These are phyloP conservation scores for Tylopilus sp. DNA, from an alignment of 1,284 basidiomycete genomes.

Conservation along the genomic window DNA sequence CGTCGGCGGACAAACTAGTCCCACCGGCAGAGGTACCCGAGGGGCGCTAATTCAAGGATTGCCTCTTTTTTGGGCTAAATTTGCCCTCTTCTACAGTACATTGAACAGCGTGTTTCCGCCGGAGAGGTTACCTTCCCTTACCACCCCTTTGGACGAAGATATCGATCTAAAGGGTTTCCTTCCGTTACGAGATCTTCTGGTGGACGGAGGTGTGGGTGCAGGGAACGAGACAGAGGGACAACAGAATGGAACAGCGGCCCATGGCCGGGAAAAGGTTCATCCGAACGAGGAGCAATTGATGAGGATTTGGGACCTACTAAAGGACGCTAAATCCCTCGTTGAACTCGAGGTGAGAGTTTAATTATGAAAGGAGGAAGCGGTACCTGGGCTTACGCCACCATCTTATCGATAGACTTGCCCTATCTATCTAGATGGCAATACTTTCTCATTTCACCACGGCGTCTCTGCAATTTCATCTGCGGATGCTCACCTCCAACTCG, in stretches of 20 bases:
- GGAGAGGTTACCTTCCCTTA: conserved; percentile 58
- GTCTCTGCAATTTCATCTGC: conserved; percentile 8
- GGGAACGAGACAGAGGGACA: conserved; percentile 18
- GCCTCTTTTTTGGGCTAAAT: conserved; percentile 70
- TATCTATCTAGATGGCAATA: conserved; percentile 20
- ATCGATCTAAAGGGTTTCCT: conserved; percentile 85
- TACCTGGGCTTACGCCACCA: conserved; percentile 16
- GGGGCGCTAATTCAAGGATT: conserved; percentile 28
- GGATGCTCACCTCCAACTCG: background rate
- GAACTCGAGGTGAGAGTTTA: conserved; percentile 48
- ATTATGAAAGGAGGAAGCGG: conserved; percentile 3
- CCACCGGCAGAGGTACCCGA: conserved; percentile 19
- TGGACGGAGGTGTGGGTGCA: conserved; percentile 11
- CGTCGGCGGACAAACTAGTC: conserved; percentile 13
- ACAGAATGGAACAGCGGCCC: conserved; percentile 13
- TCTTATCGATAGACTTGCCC: conserved; percentile 26
- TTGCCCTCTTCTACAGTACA: conserved; percentile 64
- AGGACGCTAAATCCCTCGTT: conserved; percentile 68
- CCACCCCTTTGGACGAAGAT: conserved; percentile 84
- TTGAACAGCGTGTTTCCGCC: conserved; percentile 71
- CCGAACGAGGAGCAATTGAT: conserved; percentile 95
- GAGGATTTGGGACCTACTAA: conserved; percentile 84
- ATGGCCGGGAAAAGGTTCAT: conserved; percentile 60
- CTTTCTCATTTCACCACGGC: conserved; percentile 17
- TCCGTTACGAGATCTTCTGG: conserved; percentile 66